Conservation (phyloP, 2,329 filamentous ascomycete species). For the Helicocarpus griseus region DNA sequence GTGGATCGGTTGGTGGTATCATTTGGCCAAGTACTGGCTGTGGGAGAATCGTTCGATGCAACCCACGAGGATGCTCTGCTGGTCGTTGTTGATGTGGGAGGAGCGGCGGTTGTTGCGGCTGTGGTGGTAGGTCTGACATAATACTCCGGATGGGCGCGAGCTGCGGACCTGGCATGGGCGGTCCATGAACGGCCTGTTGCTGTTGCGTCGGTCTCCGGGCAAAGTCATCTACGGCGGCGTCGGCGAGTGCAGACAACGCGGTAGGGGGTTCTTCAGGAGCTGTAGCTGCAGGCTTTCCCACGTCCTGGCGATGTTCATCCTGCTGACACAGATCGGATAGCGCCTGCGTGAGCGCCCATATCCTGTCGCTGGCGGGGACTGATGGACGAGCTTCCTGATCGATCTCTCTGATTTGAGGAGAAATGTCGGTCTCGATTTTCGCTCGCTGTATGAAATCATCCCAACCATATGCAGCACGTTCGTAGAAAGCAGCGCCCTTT, state of each 20-base stretch:
- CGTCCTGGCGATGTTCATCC: slow-evolving; percentile 18
- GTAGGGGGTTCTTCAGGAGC: slow-evolving; percentile 9
- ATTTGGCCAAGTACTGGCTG: slow-evolving; percentile 16
- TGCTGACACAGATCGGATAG: slow-evolving; percentile 18
- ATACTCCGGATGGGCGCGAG: slow-evolving; percentile 1
- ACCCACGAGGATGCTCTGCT: slow-evolving; percentile 18
- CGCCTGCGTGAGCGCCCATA: slow-evolving; percentile 11
- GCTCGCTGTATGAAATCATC: slow-evolving; percentile 32
- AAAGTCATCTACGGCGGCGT: slow-evolving; percentile 13
- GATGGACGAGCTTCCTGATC: slow-evolving; percentile 13
- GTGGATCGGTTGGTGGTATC: slow-evolving; percentile 20
- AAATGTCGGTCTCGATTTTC: slow-evolving; percentile 28
- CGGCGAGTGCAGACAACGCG: slow-evolving; percentile 28
- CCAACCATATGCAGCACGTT: slow-evolving; percentile 28
- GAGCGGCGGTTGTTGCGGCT: slow-evolving; percentile 17
- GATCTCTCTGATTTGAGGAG: slow-evolving; percentile 31
- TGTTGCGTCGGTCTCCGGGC: slow-evolving; percentile 2
- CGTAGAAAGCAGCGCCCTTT: slow-evolving; percentile 25
- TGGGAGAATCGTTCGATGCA: slow-evolving; percentile 23
- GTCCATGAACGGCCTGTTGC: background rate
- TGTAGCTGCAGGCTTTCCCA: slow-evolving; percentile 15
- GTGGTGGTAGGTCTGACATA: background rate
- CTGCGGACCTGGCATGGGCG: slow-evolving; percentile 2
- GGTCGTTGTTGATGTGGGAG: slow-evolving; percentile 43
- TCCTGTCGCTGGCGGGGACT: slow-evolving; percentile 3